Conservation (phyloP, 1,284 basidiomycete genomes). For the Peniophora sp. region DNA sequence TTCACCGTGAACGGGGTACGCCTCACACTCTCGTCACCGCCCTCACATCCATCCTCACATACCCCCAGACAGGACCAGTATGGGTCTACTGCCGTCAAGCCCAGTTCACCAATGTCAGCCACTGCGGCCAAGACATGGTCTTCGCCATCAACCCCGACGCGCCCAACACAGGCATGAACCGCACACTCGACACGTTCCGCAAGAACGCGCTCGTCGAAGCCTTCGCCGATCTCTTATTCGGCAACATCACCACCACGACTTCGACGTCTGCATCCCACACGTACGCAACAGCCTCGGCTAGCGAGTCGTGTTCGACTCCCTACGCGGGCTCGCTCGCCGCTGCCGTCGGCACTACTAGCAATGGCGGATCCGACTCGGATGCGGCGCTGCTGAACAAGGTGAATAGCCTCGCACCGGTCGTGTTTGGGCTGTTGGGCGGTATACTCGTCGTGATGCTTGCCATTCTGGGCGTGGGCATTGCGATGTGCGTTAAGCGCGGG, state of each 20-base stretch:
- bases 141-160: constrained; percentile 56
- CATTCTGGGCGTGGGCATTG: too few relatives aligned
- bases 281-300: constrained; percentile 20
- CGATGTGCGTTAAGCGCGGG: too few relatives aligned
- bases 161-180: constrained; percentile 38
- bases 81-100: constrained; percentile 51
- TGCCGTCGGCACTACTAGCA: too few relatives aligned
- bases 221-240: constrained; percentile 3
- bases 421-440: too few relatives aligned
- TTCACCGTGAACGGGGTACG: constrained; percentile 30
- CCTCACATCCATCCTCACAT: not conserved
- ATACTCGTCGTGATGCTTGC: too few relatives aligned
- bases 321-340: too few relatives aligned
- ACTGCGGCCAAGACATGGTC: constrained; percentile 54
- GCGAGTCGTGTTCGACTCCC: not conserved
- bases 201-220: not conserved
- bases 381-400: too few relatives aligned
- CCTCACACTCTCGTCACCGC: not conserved
- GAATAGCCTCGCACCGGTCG: too few relatives aligned
- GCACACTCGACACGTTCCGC: constrained; percentile 32
- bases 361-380: too few relatives aligned
- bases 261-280: constrained; percentile 17
- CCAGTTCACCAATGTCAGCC: constrained; percentile 23
- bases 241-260: constrained; percentile 11
- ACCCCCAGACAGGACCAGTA: constrained; percentile 31